phyloP scores from a whole-genome alignment of 371 early-diverging fungal species.

The Parasitella parasitica region DNA sequence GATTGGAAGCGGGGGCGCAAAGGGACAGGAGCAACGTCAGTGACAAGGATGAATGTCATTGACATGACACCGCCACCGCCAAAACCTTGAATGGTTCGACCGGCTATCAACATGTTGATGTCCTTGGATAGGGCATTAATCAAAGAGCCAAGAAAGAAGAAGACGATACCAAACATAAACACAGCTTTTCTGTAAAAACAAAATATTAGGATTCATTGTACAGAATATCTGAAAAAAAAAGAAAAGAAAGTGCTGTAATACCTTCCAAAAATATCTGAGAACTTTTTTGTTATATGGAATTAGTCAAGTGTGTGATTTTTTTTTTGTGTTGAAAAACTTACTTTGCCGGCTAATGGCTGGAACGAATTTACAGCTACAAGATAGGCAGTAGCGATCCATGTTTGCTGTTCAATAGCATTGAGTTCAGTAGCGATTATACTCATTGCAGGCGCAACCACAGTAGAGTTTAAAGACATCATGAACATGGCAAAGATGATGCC shows the following conservation, averaged over 20 bases:
- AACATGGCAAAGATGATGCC: constrained; percentile 58
- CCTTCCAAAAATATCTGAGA: constrained; percentile 66
- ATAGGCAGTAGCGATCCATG: constrained; percentile 46
- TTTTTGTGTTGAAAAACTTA: constrained; percentile 16
- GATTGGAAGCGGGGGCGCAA: constrained; percentile 70
- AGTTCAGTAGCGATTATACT: constrained; percentile 63
- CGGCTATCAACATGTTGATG: constrained; percentile 65
- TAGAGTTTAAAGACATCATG: constrained; percentile 75
- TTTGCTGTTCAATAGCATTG: constrained; percentile 33
- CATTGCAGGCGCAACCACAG: constrained; percentile 71
- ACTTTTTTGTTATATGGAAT: constrained; percentile 15
- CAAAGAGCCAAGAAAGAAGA: constrained; percentile 58
- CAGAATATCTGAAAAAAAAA: neutral
- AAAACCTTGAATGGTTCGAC: constrained; percentile 71
- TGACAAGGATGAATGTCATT: constrained; percentile 73
- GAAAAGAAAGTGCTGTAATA: constrained; percentile 6
- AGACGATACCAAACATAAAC: constrained; percentile 40
- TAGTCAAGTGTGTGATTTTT: neutral
- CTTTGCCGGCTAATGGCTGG: constrained; percentile 59
- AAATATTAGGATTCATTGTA: neutral
- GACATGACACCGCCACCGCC: constrained; percentile 73
- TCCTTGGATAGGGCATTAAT: constrained; percentile 52
- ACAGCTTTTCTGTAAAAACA: constrained; percentile 46
- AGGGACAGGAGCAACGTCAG: constrained; percentile 67
- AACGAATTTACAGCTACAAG: constrained; percentile 57